Evolutionary conservation across 306 rosid genomes (phyloP).

Genomic region (Ammopiptanthus mongolicus): DNA sequence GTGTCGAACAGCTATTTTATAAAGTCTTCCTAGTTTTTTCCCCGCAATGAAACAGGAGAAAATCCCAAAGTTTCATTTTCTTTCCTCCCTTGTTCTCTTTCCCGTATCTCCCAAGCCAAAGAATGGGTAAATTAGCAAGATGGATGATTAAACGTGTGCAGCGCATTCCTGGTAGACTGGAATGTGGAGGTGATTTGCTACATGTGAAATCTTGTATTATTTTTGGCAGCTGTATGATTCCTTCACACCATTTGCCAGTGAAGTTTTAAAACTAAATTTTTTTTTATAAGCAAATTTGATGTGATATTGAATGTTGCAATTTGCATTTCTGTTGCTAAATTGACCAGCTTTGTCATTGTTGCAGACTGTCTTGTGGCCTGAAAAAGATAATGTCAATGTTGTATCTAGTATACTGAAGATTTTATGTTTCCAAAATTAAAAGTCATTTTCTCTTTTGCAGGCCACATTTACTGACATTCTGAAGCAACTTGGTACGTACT

Average conservation of each 20-base stretch:
- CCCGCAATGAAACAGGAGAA: not conserved
- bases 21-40: not conserved
- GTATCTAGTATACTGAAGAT: not conserved
- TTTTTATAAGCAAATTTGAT: no score
- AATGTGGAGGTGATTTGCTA: slow-evolving; percentile 2
- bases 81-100: not conserved
- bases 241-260: not conserved
- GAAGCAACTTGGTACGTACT: slow-evolving; percentile 69
- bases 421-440: not conserved
- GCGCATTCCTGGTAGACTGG: not conserved
- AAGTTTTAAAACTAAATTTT: not conserved
- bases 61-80: not conserved
- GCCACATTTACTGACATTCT: slow-evolving; percentile 98
- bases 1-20: not conserved
- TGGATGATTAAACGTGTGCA: not conserved
- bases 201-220: not conserved
- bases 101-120: not conserved
- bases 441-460: slow-evolving; percentile 43
- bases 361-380: not conserved
- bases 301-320: not conserved
- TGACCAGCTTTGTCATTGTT: slow-evolving; percentile 4
- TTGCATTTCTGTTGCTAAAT: not conserved
- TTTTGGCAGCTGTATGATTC: not conserved
- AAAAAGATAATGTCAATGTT: not conserved
- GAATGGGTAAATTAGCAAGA: not conserved